Percentiles rank a stretch among this genome's conserved stretches.
Conservation (phyloP, 768 basidiomycete genomes). For the Russula sp. region DNA sequence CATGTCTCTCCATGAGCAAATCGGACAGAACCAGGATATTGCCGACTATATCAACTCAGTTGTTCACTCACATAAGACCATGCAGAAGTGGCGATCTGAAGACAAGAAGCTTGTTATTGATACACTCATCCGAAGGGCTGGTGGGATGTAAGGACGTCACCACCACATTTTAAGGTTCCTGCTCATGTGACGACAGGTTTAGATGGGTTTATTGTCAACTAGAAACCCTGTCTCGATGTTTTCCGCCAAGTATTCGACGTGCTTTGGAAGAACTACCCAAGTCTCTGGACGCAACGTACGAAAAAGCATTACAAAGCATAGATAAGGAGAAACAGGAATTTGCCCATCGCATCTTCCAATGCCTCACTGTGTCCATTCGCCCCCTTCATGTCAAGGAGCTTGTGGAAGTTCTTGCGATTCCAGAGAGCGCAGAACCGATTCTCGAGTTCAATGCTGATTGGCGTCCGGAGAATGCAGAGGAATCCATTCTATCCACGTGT, state of each 20-base stretch:
- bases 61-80: neutral
- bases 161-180: neutral
- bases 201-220: too few species aligned
- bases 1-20: neutral
- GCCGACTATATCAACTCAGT: neutral
- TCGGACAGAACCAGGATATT: neutral
- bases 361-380: too few species aligned
- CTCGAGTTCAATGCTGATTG: too few species aligned
- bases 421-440: neutral
- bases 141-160: neutral
- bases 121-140: neutral
- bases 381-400: neutral
- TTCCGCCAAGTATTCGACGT: too few species aligned
- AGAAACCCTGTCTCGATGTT: too few species aligned
- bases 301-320: too few species aligned
- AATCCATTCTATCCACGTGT: too few species aligned
- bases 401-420: neutral
- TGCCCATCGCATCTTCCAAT: too few species aligned
- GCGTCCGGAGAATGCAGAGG: neutral
- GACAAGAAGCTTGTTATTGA: neutral
- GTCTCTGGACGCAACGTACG: neutral
- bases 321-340: too few species aligned
- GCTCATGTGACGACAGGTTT: neutral
- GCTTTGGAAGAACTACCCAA: neutral
- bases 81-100: neutral